Conservation (phyloP, 768 basidiomycete species). For the Russula brevipes region DNA sequence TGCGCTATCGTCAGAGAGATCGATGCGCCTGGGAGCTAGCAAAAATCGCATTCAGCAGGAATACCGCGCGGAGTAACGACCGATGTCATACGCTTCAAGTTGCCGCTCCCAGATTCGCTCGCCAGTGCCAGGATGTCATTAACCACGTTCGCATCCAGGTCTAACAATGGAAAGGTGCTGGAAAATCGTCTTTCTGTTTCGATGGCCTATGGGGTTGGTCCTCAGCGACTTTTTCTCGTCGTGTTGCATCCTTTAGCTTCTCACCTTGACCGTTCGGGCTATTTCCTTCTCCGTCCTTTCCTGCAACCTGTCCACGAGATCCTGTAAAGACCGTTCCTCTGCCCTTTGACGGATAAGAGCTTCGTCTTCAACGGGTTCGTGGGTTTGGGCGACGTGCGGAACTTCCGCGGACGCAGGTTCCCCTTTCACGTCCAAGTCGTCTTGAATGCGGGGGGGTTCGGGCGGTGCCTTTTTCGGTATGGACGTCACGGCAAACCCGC, state of each 20-base stretch:
- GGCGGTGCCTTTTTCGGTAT: slow-evolving; percentile 66
- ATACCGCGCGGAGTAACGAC: neutral
- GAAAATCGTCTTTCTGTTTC: slow-evolving; percentile 78
- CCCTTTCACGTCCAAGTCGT: slow-evolving; percentile 21
- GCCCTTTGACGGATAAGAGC: slow-evolving; percentile 37
- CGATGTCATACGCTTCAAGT: neutral
- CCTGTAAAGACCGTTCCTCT: slow-evolving; percentile 59
- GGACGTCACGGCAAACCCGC: slow-evolving; percentile 80
- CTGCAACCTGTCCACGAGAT: slow-evolving; percentile 73
- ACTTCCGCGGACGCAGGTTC: neutral
- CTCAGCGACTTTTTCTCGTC: neutral
- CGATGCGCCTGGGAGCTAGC: slow-evolving; percentile 37
- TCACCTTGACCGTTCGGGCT: slow-evolving; percentile 61
- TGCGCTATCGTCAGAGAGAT: slow-evolving; percentile 66
- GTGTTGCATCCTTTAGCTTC: slow-evolving; percentile 6
- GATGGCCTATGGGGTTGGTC: slow-evolving; percentile 48
- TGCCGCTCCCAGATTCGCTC: slow-evolving; percentile 39
- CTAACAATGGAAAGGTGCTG: slow-evolving; percentile 53
- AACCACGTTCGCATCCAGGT: slow-evolving; percentile 54
- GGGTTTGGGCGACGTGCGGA: neutral
- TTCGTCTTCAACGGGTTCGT: slow-evolving; percentile 16
- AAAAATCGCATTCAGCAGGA: neutral
- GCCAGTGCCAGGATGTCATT: slow-evolving; percentile 48
- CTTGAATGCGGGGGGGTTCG: slow-evolving; percentile 26
- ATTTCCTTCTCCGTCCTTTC: slow-evolving; percentile 89